A percentile compares a stretch with the other conserved stretches of the same genome.
These are phyloP conservation scores for Tetracentron sinense DNA, from an alignment of 164 flowering plant genomes.

Conservation along the genomic window DNA sequence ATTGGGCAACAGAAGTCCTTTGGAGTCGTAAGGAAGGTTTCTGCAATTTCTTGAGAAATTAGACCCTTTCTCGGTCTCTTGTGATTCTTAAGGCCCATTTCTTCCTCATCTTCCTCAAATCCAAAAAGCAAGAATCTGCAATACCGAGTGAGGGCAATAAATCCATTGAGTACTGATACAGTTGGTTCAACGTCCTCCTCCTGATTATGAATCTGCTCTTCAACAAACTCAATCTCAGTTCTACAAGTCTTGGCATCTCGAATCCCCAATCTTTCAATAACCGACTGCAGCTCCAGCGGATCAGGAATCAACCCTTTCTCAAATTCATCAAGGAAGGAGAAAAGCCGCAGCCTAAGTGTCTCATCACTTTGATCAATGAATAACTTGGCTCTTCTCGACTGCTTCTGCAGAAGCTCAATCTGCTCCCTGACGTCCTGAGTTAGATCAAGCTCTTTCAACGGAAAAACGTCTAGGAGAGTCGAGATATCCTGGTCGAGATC, in stretches of 20 bases:
- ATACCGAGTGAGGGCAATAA: conserved; percentile 69
- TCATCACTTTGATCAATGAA: conserved; percentile 64
- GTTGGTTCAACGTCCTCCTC: conserved; percentile 76
- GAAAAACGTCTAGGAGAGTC: conserved; percentile 85
- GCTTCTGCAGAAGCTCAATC: conserved; percentile 56
- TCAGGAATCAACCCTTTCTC: conserved; percentile 52
- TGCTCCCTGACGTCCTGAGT: conserved; percentile 63
- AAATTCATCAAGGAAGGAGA: conserved; percentile 55
- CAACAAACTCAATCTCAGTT: conserved; percentile 79
- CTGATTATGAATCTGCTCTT: conserved; percentile 69
- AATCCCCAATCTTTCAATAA: conserved; percentile 51
- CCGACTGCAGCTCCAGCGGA: conserved; percentile 31
- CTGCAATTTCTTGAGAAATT: conserved; percentile 57
- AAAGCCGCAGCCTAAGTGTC: conserved; percentile 38
- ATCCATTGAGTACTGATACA: conserved; percentile 62
- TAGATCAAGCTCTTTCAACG: conserved; percentile 47
- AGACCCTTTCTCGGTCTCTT: conserved; percentile 46
- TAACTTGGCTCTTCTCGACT: conserved; percentile 45
- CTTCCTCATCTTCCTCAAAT: conserved; percentile 56
- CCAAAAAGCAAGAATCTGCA: conserved; percentile 77
- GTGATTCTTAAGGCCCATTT: conserved; percentile 18
- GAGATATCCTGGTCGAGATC: conserved; percentile 74
- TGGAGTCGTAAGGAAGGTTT: conserved; percentile 56
- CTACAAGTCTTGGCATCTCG: conserved; percentile 48
- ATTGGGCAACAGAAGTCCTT: conserved; percentile 89